Base-by-base conservation (phyloP, 768 basidiomycete genomes). In the Pholiota molesta region DNA sequence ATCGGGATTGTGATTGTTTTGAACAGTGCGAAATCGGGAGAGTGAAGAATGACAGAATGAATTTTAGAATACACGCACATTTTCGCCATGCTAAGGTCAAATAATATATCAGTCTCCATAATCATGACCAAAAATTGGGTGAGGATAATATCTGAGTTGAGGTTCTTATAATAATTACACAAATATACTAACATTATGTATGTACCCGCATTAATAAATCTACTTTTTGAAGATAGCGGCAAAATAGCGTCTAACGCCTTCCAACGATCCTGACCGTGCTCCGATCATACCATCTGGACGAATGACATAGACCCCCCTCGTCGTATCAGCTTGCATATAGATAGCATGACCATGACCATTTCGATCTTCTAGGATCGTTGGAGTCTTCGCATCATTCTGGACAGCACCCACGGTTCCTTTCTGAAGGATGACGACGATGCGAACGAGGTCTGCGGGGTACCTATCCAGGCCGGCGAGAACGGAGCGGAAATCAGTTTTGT, bases 341-440 rank as follows among this genome's bases (percentile, higher is more conserved):
- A 42, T 64, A 9, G 59, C 60, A 47, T 73, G 57, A 7, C 72
- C 75, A 61, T 74, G 63, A 5, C 69, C 70, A 14, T 67, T 55
- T 14, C 31, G 14, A 60, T 77, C 74, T 57, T 69, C 69, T 10
- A 44, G n/a, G 10, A 74, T 17, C 1, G 51, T 53, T 1, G 16
- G 16, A 33, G 33, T 39, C 53, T 26, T 44, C 4, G 26, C 28
- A 16, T 29, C 19, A 26, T n/a, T 35, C 45, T 5, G 31, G 8
- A 37, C 45, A 2, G 45, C 26, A 17, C 17, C 26, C 11, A 35
- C 23, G 16, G 42, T 9, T 13, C 35, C 35, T 14, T 35, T n/a
- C 21, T 37, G 7, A 11, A 29, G 14, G 47, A 63, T 51, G 44
- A 57, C 52, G 17, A 63, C 45, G 21, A 19, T 31, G 9, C 54